phyloP scores from a whole-genome alignment of 306 rosid genomes.

The Dryas drummondii region DNA sequence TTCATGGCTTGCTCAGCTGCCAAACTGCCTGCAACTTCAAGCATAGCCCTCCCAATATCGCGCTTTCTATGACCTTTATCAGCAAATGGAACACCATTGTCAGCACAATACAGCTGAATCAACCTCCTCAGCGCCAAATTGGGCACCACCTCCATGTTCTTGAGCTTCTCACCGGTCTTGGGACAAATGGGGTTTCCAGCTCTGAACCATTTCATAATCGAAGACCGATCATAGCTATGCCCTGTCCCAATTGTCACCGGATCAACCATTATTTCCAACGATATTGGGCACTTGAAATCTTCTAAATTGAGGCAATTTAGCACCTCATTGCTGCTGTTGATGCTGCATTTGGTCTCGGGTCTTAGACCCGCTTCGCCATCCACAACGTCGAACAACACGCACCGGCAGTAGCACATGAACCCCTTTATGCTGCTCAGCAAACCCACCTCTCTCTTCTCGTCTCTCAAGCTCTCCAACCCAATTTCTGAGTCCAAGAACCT shows the following conservation, averaged over 20 bases:
- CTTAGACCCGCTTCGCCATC: slow-evolving; percentile 41
- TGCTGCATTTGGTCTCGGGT: slow-evolving; percentile 19
- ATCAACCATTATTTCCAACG: slow-evolving; percentile 76
- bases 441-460: slow-evolving; percentile 32
- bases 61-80: slow-evolving; percentile 40
- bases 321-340: slow-evolving; percentile 10
- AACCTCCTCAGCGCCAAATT: slow-evolving; percentile 54
- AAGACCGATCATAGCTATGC: slow-evolving; percentile 80
- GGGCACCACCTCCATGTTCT: slow-evolving; percentile 53
- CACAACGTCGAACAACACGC: slow-evolving; percentile 43
- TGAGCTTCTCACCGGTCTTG: slow-evolving; percentile 65
- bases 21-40: slow-evolving; percentile 32
- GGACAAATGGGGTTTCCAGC: slow-evolving; percentile 69
- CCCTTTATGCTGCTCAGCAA: slow-evolving; percentile 50
- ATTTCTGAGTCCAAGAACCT: slow-evolving; percentile 71
- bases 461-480: slow-evolving; percentile 43
- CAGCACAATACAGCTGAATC: slow-evolving; percentile 51
- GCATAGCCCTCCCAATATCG: slow-evolving; percentile 25
- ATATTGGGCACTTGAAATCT: slow-evolving; percentile 85
- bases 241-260: slow-evolving; percentile 82
- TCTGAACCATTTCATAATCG: slow-evolving; percentile 77
- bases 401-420: slow-evolving; percentile 58
- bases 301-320: slow-evolving; percentile 43
- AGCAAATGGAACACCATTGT: slow-evolving; percentile 39
- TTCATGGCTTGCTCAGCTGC: slow-evolving; percentile 57